Evolutionary conservation across 305 asterid genomes (phyloP).

Genomic region (Fraxinus sp.): DNA sequence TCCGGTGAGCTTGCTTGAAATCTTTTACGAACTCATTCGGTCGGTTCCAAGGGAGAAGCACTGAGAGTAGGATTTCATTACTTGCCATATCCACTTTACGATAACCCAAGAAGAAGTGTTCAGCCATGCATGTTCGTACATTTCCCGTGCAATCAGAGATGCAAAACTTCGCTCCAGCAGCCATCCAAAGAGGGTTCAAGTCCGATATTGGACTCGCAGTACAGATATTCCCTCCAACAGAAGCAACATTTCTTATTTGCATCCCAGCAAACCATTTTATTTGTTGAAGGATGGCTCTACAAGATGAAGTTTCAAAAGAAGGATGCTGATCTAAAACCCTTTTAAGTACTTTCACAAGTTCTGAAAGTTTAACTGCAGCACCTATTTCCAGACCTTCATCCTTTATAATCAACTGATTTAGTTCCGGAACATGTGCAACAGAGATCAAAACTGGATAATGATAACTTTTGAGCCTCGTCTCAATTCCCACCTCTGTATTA

Average conservation of each 20-base stretch:
- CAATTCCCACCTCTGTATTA: constrained; percentile 92
- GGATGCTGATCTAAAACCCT: constrained; percentile 42
- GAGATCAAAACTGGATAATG: constrained; percentile 74
- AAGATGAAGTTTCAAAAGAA: constrained; percentile 66
- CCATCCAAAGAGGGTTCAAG: constrained; percentile 93
- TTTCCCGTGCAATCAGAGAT: constrained; percentile 65
- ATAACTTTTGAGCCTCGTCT: constrained; percentile 71
- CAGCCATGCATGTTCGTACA: constrained; percentile 59
- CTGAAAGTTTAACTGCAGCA: constrained; percentile 80
- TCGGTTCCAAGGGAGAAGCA: constrained; percentile 79
- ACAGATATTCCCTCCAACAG: constrained; percentile 93
- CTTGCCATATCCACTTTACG: constrained; percentile 78
- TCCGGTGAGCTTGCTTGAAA: constrained; percentile 91
- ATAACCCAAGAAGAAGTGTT: constrained; percentile 69
- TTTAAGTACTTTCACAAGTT: constrained; percentile 54
- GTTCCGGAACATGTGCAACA: constrained; percentile 68
- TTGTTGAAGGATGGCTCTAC: constrained; percentile 74
- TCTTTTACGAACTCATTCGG: constrained; percentile 73
- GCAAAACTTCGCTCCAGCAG: constrained; percentile 66
- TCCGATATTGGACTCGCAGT: constrained; percentile 99
- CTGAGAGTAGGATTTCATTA: constrained; percentile 70
- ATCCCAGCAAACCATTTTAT: constrained; percentile 94
- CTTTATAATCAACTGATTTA: constrained; percentile 49
- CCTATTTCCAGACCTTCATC: constrained; percentile 90
- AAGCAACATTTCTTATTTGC: constrained; percentile 81